A percentile compares a stretch with the other conserved stretches of the same genome.
phyloP scores from a whole-genome alignment of 805 yeast genomes.

The Candida pini region DNA sequence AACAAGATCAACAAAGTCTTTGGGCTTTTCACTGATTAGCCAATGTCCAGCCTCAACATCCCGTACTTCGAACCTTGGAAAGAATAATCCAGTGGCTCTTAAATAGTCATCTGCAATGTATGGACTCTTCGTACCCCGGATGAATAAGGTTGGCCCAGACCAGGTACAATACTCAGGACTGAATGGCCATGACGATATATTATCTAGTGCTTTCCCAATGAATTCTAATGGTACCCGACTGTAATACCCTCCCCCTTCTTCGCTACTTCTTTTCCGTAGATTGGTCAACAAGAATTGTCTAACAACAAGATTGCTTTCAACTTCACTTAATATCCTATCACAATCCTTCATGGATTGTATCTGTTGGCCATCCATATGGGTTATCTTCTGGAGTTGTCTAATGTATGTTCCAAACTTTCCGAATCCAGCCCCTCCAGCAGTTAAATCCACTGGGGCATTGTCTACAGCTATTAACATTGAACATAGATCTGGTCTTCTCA shows the following conservation, averaged over 20 bases:
- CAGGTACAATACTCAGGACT: conserved; percentile 48
- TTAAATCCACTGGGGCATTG: conserved; percentile 76
- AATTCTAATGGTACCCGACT: conserved; percentile 67
- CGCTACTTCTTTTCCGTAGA: conserved; percentile 36
- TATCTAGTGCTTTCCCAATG: conserved; percentile 58
- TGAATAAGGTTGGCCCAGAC: conserved; percentile 69
- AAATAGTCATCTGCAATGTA: conserved; percentile 82
- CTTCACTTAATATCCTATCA: conserved; percentile 51
- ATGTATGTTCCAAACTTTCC: conserved; percentile 62
- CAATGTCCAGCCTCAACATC: conserved; percentile 90
- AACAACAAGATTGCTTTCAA: conserved; percentile 54
- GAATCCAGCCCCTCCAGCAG: conserved; percentile 35
- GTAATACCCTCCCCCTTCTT: conserved; percentile 29
- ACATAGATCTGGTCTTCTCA: conserved; percentile 59
- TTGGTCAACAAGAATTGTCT: conserved; percentile 78
- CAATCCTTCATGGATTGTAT: conserved; percentile 59
- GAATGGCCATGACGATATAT: conserved; percentile 74
- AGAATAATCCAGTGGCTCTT: conserved; percentile 65
- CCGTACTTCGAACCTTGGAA: conserved; percentile 68
- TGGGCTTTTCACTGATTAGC: conserved; percentile 84
- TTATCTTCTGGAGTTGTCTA: conserved; percentile 51
- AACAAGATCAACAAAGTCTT: conserved; percentile 60
- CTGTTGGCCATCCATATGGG: conserved; percentile 32
- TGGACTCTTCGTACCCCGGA: conserved; percentile 70
- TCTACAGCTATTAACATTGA: conserved; percentile 72